Conservation (phyloP, 1,284 basidiomycete genomes). For the Marasmius tenuissimus region DNA sequence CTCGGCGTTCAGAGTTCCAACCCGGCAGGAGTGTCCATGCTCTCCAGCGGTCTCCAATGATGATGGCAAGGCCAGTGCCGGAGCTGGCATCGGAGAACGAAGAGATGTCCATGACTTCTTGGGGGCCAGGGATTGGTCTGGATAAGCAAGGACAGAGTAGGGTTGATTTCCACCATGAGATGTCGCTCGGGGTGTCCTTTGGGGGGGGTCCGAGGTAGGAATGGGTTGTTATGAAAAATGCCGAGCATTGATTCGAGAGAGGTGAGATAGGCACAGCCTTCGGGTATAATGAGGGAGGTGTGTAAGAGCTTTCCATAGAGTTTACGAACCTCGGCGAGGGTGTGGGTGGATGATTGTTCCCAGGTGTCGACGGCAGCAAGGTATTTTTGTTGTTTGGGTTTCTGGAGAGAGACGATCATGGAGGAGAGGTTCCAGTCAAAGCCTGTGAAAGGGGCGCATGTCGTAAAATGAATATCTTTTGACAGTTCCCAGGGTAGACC, state of each 20-base stretch:
- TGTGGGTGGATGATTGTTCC: too few species aligned
- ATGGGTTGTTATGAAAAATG: conserved; percentile 22
- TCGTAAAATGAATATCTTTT: conserved; percentile 17
- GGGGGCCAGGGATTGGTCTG: conserved; percentile 27
- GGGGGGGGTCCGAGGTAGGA: conserved; percentile 12
- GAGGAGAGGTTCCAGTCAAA: conserved; percentile 33
- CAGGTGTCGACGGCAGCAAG: conserved; percentile 10
- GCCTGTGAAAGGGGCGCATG: conserved; percentile 9
- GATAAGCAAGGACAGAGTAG: too few species aligned
- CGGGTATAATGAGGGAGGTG: conserved; percentile 23
- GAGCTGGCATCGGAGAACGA: conserved; percentile 47
- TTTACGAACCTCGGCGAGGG: conserved; percentile 16
- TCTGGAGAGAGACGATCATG: not conserved
- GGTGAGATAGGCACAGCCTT: conserved; percentile 31
- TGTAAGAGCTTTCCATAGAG: conserved; percentile 37
- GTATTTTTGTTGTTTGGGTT: conserved; percentile 31
- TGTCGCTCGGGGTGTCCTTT: too few species aligned
- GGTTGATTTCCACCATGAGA: too few species aligned
- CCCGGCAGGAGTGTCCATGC: conserved; percentile 34
- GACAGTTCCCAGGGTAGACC: conserved; percentile 32
- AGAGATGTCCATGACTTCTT: conserved; percentile 20
- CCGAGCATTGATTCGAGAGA: conserved; percentile 27
- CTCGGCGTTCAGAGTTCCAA: conserved; percentile 27
- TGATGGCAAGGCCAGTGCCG: conserved; percentile 34
- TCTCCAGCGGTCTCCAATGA: conserved; percentile 32